Conservation (phyloP, 352 stramenopile genomes). For the Pythium phragmiticola region DNA sequence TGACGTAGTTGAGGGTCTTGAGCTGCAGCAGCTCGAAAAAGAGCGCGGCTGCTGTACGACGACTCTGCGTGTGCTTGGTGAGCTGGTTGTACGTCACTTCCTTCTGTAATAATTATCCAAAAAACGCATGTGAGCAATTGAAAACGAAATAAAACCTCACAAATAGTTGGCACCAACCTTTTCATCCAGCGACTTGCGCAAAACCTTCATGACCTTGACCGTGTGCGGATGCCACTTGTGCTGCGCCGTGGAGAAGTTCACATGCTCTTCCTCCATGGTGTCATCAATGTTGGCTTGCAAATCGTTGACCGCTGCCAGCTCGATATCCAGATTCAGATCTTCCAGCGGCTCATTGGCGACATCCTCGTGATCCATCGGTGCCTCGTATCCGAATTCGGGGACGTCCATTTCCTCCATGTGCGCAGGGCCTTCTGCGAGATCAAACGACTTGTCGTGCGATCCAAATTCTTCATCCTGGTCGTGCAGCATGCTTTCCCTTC, state of each 20-base stretch:
- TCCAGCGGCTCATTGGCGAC: constrained; percentile 46
- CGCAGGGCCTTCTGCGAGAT: constrained; percentile 22
- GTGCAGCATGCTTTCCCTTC: constrained; percentile 20
- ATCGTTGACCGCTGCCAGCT: constrained; percentile 78
- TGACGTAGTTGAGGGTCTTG: constrained; percentile 98
- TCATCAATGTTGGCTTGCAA: constrained; percentile 64
- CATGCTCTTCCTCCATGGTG: constrained; percentile 30
- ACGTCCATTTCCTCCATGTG: constrained; percentile 42
- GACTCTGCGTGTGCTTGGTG: constrained; percentile 76
- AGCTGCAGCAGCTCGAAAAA: constrained; percentile 98
- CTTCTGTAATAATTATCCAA: constrained; percentile 28
- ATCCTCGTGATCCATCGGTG: constrained; percentile 44
- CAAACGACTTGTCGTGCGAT: constrained; percentile 26
- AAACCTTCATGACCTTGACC: constrained; percentile 93
- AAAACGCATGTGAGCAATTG: not conserved
- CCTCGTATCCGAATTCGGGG: constrained; percentile 56
- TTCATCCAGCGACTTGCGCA: constrained; percentile 69
- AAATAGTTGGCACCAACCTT: constrained; percentile 35
- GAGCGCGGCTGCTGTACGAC: constrained; percentile 89
- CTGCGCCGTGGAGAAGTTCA: constrained; percentile 50
- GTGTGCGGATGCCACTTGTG: constrained; percentile 99
- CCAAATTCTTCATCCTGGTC: constrained; percentile 12
- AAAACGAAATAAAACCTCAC: not conserved
- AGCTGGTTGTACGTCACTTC: constrained; percentile 86
- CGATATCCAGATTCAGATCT: constrained; percentile 77